Conservation (phyloP, 805 yeast species). For the Osmozyma mogii region DNA sequence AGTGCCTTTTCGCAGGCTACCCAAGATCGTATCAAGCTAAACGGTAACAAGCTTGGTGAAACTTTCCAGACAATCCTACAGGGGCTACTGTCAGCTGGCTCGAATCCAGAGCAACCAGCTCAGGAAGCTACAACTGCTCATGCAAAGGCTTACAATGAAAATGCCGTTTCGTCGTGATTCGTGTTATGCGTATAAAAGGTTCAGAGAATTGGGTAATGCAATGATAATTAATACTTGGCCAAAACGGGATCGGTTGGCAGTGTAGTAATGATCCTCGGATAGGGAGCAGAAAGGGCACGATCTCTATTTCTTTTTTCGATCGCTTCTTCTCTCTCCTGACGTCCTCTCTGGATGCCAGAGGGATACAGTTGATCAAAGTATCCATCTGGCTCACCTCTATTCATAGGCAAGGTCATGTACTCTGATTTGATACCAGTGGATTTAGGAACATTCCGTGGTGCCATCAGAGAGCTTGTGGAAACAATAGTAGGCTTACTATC, state of each 20-base stretch:
- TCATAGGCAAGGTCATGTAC: background rate
- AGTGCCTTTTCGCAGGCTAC: slow-evolving; percentile 22
- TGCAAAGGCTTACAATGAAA: no score
- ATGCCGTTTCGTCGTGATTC: no score
- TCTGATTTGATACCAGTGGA: background rate
- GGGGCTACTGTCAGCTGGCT: background rate
- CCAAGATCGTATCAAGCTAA: slow-evolving; percentile 28
- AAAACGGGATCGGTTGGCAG: no score
- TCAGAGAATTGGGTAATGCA: no score
- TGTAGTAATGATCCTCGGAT: no score
- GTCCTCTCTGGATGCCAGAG: slow-evolving; percentile 12
- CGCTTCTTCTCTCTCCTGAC: background rate
- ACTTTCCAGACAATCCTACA: slow-evolving; percentile 17
- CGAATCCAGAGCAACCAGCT: background rate
- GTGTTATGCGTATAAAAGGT: no score
- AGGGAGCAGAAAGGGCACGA: no score
- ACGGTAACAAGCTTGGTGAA: slow-evolving; percentile 27
- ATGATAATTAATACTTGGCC: no score
- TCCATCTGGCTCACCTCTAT: background rate
- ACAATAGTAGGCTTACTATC: background rate
- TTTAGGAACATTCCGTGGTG: background rate
- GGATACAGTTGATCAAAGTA: slow-evolving; percentile 2
- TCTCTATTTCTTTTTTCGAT: no score
- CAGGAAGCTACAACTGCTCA: background rate
- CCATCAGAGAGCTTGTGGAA: background rate